Evolutionary conservation across 495 filamentous ascomycete species (phyloP).

Genomic region (Lepidopterella palustris): DNA sequence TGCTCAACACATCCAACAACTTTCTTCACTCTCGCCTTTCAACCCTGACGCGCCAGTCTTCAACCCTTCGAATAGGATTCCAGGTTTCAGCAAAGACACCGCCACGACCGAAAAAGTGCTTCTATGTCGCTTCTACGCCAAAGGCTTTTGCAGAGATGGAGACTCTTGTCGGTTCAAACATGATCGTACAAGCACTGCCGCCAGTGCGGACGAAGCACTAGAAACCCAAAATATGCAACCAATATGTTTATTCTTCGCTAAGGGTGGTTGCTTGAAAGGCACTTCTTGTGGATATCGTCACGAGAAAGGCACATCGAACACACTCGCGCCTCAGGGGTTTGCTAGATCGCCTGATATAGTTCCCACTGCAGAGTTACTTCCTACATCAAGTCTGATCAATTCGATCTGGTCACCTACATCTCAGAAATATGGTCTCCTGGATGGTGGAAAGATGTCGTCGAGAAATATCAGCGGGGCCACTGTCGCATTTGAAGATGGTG

Average conservation of each 20-base stretch:
- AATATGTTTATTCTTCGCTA: background rate
- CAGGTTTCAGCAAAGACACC: background rate
- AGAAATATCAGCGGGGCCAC: conserved; percentile 14
- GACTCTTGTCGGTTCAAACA: background rate
- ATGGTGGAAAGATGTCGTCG: background rate
- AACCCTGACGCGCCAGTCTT: background rate
- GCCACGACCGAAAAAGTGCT: background rate
- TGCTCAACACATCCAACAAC: background rate
- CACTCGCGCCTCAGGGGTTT: background rate
- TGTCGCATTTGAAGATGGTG: conserved; percentile 8
- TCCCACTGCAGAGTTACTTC: background rate
- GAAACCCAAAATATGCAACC: background rate
- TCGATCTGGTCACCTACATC: background rate
- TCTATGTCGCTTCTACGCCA: background rate
- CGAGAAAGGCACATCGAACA: background rate
- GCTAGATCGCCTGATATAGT: background rate
- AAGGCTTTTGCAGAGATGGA: background rate
- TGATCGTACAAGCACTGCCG: background rate
- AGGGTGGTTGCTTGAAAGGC: background rate
- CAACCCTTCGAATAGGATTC: background rate
- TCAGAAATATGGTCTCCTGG: background rate
- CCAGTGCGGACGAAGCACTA: background rate
- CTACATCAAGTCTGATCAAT: background rate
- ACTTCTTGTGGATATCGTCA: background rate
- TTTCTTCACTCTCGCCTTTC: background rate